Evolutionary conservation across 2,329 filamentous ascomycete genomes (phyloP).

Genomic region (Elsinoe arachidis): DNA sequence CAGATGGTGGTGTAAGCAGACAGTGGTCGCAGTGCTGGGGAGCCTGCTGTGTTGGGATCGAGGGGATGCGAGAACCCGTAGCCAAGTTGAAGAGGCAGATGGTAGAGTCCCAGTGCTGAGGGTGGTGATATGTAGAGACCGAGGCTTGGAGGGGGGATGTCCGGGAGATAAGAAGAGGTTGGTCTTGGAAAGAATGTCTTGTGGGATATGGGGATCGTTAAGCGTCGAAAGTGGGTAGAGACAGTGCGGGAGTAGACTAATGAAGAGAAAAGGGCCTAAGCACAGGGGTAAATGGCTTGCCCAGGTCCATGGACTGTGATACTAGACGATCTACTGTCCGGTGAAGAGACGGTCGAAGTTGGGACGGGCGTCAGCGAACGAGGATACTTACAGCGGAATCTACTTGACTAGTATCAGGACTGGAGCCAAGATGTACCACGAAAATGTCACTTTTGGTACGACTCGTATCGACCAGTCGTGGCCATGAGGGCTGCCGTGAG

Average conservation of each 20-base stretch:
- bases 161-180: not conserved
- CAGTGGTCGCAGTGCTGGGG: no score
- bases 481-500: not conserved
- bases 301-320: conserved; percentile 6
- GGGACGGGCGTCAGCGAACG: not conserved
- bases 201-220: not conserved
- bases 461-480: not conserved
- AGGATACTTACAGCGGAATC: not conserved
- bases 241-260: not conserved
- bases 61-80: not conserved
- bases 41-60: not conserved
- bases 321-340: not conserved
- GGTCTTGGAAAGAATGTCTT: not conserved
- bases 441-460: not conserved
- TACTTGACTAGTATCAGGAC: conserved; percentile 1
- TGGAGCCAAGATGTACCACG: not conserved
- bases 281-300: conserved; percentile 1
- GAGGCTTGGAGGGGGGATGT: not conserved
- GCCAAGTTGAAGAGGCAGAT: not conserved
- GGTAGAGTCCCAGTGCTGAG: not conserved
- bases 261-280: not conserved
- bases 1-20: no score
- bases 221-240: not conserved
- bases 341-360: not conserved
- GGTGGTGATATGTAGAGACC: not conserved